Evolutionary conservation across 1,284 basidiomycete genomes (phyloP), one percentile per base, ranked within the genome.

Genomic region (Papiliotrema fonsecae): DNA sequence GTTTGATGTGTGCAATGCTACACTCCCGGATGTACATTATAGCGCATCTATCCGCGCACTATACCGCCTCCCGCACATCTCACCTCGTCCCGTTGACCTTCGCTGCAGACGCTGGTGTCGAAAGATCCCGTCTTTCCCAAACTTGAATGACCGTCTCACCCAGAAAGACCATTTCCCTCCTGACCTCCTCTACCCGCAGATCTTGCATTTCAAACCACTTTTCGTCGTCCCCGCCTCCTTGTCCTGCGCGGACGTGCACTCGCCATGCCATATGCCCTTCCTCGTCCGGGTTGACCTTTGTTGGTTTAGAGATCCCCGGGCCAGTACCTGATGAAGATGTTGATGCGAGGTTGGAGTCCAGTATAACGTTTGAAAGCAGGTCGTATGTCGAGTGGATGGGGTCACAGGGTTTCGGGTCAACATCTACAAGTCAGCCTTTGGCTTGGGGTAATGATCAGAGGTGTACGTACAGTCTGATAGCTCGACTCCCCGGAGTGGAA

Each of bases 121-220:
- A 59, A n/a, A 73, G 42, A 54, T 71, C 70, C 41, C 69, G 50
- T 36, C 72, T 55, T 49, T 74, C 67, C 72, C 72, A 74, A 16
- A 73, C 91, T 81, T 97, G 96, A 41, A 99, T 76, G 42, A 96
- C 87, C 24, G 88, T 91, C 73, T 98, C 96, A 25, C 93, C 94
- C 31, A 99, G 78, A 70, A 97, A 94, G 54, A 99, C 93, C 89
- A 99, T 93, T 67, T 97, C 92, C 71, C 87, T 88, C 55, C 93
- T 81, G 28, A 91, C 88, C 65, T 97, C 90, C 65, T 94, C 88
- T 7, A 99, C 93, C 50, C 96, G 87, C 51, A 98, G 78, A 76
- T 99, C 96, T 72, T 98, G 93, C 50, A 97, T 87, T 75, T 92
- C 86, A 72, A 88, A 88, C 96, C 96, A 98, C 69, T 87, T 88